Evolutionary conservation across 129 eudicot genomes (phyloP).

Genomic region (Chrysanthemum makinoi): DNA sequence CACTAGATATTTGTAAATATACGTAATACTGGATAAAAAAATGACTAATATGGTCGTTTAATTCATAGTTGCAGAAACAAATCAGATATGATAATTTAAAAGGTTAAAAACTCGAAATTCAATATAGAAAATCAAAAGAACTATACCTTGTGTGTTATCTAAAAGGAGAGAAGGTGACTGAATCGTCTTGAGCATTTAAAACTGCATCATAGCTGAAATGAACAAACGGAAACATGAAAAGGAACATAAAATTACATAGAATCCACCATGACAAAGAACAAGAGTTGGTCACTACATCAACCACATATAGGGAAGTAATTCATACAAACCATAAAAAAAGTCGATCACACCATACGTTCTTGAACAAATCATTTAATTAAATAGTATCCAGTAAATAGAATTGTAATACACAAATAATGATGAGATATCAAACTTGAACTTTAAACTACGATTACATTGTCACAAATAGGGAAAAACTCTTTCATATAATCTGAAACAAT

Average conservation of each 20-base stretch:
- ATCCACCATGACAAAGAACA: slow-evolving; percentile 12
- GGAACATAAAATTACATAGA: slow-evolving; percentile 1
- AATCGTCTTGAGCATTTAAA: slow-evolving; percentile 18
- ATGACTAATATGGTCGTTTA: background rate
- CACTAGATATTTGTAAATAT: too few relatives aligned
- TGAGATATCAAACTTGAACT: slow-evolving; percentile 14
- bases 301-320: slow-evolving; percentile 4
- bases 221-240: slow-evolving; percentile 10
- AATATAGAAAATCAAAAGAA: background rate
- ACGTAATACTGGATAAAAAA: too few relatives aligned
- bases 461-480: slow-evolving; percentile 14
- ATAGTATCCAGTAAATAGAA: slow-evolving; percentile 17
- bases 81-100: slow-evolving; percentile 1
- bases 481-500: slow-evolving; percentile 14
- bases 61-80: background rate
- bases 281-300: slow-evolving; percentile 14
- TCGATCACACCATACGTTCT: background rate
- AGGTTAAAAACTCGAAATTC: background rate
- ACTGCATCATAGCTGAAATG: slow-evolving; percentile 19
- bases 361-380: slow-evolving; percentile 20
- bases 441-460: slow-evolving; percentile 18
- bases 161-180: slow-evolving; percentile 9
- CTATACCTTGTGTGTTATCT: slow-evolving; percentile 17
- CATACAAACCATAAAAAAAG: slow-evolving; percentile 9
- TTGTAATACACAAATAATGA: slow-evolving; percentile 2